Evolutionary conservation across 495 filamentous ascomycete species (phyloP).

Genomic region (Podospora bellae-mahoneyi): DNA sequence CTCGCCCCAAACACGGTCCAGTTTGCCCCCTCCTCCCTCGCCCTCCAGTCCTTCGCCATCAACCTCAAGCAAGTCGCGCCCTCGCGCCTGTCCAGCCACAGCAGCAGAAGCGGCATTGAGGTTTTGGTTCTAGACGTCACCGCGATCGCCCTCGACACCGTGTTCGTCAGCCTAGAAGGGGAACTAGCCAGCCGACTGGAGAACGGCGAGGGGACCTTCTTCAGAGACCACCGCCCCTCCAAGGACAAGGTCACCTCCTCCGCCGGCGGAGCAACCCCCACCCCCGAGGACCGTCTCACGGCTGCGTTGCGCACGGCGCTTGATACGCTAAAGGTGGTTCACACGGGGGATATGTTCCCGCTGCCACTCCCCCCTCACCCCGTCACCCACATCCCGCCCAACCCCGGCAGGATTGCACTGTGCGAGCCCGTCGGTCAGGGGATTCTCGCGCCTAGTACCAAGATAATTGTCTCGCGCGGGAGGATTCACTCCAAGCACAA

Average conservation of each 20-base stretch:
- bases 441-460: slow-evolving; percentile 63
- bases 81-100: slow-evolving; percentile 61
- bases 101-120: slow-evolving; percentile 63
- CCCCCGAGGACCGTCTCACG: slow-evolving; percentile 63
- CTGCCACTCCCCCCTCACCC: slow-evolving; percentile 82
- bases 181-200: slow-evolving; percentile 60
- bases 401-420: slow-evolving; percentile 75
- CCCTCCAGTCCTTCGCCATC: slow-evolving; percentile 71
- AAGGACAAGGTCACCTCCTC: slow-evolving; percentile 28
- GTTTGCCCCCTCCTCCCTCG: slow-evolving; percentile 75
- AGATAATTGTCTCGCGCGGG: slow-evolving; percentile 62
- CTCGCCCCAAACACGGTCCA: slow-evolving; percentile 71
- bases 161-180: slow-evolving; percentile 80
- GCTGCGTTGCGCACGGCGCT: slow-evolving; percentile 76
- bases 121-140: slow-evolving; percentile 77
- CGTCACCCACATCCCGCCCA: slow-evolving; percentile 78
- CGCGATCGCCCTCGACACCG: slow-evolving; percentile 72
- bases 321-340: slow-evolving; percentile 66
- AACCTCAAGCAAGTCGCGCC: slow-evolving; percentile 56
- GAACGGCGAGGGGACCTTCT: slow-evolving; percentile 56
- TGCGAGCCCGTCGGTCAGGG: slow-evolving; percentile 82
- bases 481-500: slow-evolving; percentile 48
- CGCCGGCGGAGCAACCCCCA: slow-evolving; percentile 23
- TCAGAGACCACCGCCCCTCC: slow-evolving; percentile 43
- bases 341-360: slow-evolving; percentile 78